These are phyloP conservation scores for Pisolithus thermaeus DNA, from an alignment of 1,284 basidiomycete species.

Conservation along the genomic window DNA sequence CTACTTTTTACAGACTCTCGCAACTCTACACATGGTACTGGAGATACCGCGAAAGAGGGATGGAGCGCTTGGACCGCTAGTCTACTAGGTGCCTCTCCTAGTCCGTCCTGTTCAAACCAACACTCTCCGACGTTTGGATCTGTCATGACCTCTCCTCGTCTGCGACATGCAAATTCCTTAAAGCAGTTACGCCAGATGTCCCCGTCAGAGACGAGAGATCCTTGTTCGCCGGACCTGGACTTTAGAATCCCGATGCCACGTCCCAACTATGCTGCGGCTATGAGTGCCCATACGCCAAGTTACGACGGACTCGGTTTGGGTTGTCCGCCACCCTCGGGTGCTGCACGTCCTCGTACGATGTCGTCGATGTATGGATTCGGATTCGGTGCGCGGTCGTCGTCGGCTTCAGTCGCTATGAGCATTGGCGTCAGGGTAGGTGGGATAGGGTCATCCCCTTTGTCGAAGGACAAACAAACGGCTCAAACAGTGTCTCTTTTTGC, in stretches of 20 bases:
- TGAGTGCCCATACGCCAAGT: neutral
- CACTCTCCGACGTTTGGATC: slow-evolving; percentile 57
- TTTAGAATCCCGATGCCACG: slow-evolving; percentile 60
- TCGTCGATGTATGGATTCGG: slow-evolving; percentile 64
- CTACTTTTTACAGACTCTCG: slow-evolving; percentile 1
- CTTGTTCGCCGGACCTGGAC: slow-evolving; percentile 38
- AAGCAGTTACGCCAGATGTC: slow-evolving; percentile 20
- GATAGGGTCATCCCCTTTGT: slow-evolving; percentile 6
- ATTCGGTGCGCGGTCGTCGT: slow-evolving; percentile 37
- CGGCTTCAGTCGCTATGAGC: slow-evolving; percentile 8
- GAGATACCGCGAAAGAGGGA: slow-evolving; percentile 16
- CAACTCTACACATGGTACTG: neutral
- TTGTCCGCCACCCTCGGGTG: slow-evolving; percentile 12
- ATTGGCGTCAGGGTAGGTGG: slow-evolving; percentile 18
- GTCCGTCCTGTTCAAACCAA: slow-evolving; percentile 14
- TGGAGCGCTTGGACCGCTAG: slow-evolving; percentile 58
- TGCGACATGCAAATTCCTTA: slow-evolving; percentile 44
- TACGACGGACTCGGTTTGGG: slow-evolving; percentile 14
- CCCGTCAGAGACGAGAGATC: neutral
- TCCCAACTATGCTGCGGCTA: slow-evolving; percentile 8
- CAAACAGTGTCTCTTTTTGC: neutral
- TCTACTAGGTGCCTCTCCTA: slow-evolving; percentile 34
- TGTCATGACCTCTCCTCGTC: slow-evolving; percentile 57
- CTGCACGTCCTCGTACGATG: slow-evolving; percentile 37
- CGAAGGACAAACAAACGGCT: neutral